A percentile compares a stretch with the other conserved stretches of the same genome.
These are phyloP conservation scores for Aquilaria malaccensis DNA, from an alignment of 345 rosid species.

Conservation along the genomic window DNA sequence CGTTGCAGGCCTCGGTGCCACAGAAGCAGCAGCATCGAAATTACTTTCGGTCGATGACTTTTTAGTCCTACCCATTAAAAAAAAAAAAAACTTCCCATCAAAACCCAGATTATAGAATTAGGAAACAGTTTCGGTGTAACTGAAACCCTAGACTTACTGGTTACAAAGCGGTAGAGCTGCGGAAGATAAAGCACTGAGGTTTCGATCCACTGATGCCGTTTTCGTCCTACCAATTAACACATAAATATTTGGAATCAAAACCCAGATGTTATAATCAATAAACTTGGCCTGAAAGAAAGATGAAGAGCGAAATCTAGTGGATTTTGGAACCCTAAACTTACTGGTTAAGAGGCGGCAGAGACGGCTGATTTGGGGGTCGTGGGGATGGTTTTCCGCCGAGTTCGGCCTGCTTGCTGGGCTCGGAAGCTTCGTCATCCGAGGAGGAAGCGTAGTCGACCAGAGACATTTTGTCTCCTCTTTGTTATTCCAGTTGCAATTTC, in stretches of 20 bases:
- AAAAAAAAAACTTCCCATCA: not conserved
- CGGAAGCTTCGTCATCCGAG: slow-evolving; percentile 44
- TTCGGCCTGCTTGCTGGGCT: slow-evolving; percentile 12
- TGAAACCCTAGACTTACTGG: slow-evolving; percentile 21
- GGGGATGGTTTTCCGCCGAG: slow-evolving; percentile 5
- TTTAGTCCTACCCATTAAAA: slow-evolving; percentile 23
- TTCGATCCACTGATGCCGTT: too few species aligned
- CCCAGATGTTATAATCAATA: too few species aligned
- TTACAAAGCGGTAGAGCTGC: slow-evolving; percentile 15
- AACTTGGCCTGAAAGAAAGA: too few species aligned
- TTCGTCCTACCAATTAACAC: too few species aligned
- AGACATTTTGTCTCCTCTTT: slow-evolving; percentile 28
- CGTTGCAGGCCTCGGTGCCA: slow-evolving; percentile 13
- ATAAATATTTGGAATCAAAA: too few species aligned
- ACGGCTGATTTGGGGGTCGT: slow-evolving; percentile 9
- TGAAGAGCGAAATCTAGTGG: too few species aligned
- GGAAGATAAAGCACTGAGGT: too few species aligned
- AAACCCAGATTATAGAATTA: not conserved
- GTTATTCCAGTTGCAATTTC: not conserved
- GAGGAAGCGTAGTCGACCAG: slow-evolving; percentile 70
- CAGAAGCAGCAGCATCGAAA: slow-evolving; percentile 14
- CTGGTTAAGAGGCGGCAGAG: slow-evolving; percentile 8
- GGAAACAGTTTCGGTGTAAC: not conserved
- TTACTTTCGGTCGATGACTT: slow-evolving; percentile 13
- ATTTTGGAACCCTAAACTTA: not conserved